Evolutionary conservation across 257 asterid species (phyloP), one percentile per base, ranked within the genome.

Genomic region (Solanum appendiculatum): DNA sequence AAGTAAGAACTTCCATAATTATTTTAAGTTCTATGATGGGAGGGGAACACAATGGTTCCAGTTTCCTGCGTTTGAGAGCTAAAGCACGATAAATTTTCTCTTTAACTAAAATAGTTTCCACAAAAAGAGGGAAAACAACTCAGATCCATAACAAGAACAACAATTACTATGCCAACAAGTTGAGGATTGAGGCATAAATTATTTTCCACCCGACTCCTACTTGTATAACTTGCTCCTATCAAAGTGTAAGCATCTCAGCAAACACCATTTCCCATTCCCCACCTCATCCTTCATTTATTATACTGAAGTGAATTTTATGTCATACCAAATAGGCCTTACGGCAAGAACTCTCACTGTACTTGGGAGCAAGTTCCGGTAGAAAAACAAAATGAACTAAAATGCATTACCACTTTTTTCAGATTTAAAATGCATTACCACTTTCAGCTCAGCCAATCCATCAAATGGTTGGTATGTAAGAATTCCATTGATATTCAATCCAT

Each of bases 391-490:
- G 46, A 46, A 85, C 66, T 68, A 20, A 87, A 64, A 7, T 63
- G 66, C 86, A 66, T 66, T 89, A 97, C 98, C 98, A 93, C 90
- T 97, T 95, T 94, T 64, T 27, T 27, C 2, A 27, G 36, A 64
- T 64, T 64, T 13, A 66, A 66, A 54, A 10, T 60, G 63, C 85
- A 64, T 64, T 90, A 97, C 99, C 98, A 93, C 90, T 97, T 97
- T 97, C 86, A 95, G 93, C 87, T 91, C 97, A 93, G 92, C 58
- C 40, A 93, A 58, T 83, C 99, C 99, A 87, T 97, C 98, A 88
- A 89, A 87, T 0, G 98, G 98, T 90, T 94, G 98, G 91, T 97
- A 97, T 0, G 93, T 87, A 10, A 98, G 95, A 81, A 95, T 94
- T 48, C 97, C 98, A 82, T 91, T 77, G 33, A 96, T 87, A 74